Evolutionary conservation across 2,329 filamentous ascomycete genomes (phyloP), one percentile per base, ranked within the genome.

Genomic region (Paraphaeosphaeria minitans): DNA sequence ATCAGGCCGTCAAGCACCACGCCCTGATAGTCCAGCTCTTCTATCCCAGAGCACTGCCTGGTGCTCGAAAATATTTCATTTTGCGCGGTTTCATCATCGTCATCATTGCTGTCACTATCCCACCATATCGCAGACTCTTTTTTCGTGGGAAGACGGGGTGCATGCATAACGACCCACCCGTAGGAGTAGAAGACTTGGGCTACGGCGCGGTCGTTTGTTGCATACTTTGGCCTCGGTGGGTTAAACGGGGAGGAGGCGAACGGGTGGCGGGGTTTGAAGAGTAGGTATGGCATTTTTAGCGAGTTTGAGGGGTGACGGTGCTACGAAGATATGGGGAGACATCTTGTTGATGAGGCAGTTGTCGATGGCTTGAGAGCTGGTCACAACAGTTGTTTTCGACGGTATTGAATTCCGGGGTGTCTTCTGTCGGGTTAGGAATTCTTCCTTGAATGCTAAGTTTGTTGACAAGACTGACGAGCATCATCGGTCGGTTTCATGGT

Each of bases 171-270:
- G 19, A 24, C 12, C 48, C 48, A 50, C 2, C 48, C 48, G 31
- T 50, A 37, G 10, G 48, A 37, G 33, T 50, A 33, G 48, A 50
- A 50, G 10, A 50, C 31, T 5, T 50, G 31, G 4, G 48, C 48
- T 50, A 50, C 48, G 21, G 48, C 31, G n/a, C 19, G 48, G 14
- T 50, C 48, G 19, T 21, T 2, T 12, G 48, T 39, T n/a, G 31
- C 39, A 16, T 50, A 50, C 4, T 22, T 22, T 14, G 48, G 31
- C 16, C n/a, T 24, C 16, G 48, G 19, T 4, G 48, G 19, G 31
- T 21, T 31, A 33, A 4, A 16, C 21, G 46, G n/a, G 16, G 9
- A 12, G 22, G 29, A 35, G 3, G 16, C 6, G 5, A 9, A 21
- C 1, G 31, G 19, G 33, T 31, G 22, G n/a, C 33, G 48, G 6